phyloP scores from a whole-genome alignment of 371 early-diverging fungal species.

The Mortierella sp. region DNA sequence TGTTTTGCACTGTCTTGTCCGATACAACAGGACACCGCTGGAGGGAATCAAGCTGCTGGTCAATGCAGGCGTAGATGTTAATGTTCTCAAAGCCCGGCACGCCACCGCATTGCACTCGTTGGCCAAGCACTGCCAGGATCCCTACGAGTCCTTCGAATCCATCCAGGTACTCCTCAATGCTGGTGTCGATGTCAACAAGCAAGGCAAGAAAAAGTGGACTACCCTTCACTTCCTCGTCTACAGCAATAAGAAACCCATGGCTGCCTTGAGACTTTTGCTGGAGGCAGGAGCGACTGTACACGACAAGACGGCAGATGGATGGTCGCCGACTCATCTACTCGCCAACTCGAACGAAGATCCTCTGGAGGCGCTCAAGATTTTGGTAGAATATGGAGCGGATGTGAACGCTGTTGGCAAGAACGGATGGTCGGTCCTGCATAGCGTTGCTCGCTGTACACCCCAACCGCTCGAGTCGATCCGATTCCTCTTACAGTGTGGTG shows the following conservation, averaged over 20 bases:
- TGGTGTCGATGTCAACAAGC: slow-evolving; percentile 55
- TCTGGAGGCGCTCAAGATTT: slow-evolving; percentile 52
- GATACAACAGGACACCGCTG: slow-evolving; percentile 50
- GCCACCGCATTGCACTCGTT: slow-evolving; percentile 52
- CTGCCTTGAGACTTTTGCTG: slow-evolving; percentile 39
- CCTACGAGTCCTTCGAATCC: slow-evolving; percentile 46
- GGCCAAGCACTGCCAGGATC: slow-evolving; percentile 57
- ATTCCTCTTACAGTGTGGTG: slow-evolving; percentile 43
- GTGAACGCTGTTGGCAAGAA: slow-evolving; percentile 57
- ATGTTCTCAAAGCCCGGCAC: slow-evolving; percentile 53
- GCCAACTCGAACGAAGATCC: slow-evolving; percentile 57
- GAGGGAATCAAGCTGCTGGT: slow-evolving; percentile 49
- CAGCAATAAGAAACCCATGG: slow-evolving; percentile 53
- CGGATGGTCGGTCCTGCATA: slow-evolving; percentile 55
- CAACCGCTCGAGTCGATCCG: slow-evolving; percentile 51
- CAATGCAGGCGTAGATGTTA: slow-evolving; percentile 51
- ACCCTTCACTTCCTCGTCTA: slow-evolving; percentile 54
- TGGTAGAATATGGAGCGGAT: slow-evolving; percentile 52
- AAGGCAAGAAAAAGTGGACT: slow-evolving; percentile 55
- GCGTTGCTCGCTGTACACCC: slow-evolving; percentile 51
- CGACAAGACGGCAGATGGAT: slow-evolving; percentile 55
- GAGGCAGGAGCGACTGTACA: slow-evolving; percentile 50
- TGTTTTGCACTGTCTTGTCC: slow-evolving; percentile 49
- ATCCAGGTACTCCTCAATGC: slow-evolving; percentile 45
- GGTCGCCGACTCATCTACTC: slow-evolving; percentile 51